phyloP scores from a whole-genome alignment of 2,329 filamentous ascomycete species.

The Lizonia empirigonia region DNA sequence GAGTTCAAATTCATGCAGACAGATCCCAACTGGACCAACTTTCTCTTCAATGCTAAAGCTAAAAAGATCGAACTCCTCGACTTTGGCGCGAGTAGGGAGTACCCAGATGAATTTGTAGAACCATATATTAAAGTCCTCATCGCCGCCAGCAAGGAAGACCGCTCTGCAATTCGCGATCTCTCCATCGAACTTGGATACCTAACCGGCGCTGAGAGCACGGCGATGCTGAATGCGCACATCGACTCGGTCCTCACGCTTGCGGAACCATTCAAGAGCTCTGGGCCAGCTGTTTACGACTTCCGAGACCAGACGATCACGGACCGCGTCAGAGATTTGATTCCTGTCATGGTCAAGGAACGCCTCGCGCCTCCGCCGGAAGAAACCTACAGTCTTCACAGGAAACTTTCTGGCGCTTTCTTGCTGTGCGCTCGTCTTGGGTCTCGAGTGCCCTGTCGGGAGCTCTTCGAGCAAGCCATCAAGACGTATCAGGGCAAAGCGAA shows the following conservation, averaged over 20 bases:
- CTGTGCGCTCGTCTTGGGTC: conserved; percentile 87
- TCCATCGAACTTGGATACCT: conserved; percentile 86
- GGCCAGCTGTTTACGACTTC: conserved; percentile 90
- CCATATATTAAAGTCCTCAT: conserved; percentile 81
- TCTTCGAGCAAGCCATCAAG: conserved; percentile 69
- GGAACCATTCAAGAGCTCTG: conserved; percentile 78
- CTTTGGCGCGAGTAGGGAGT: conserved; percentile 91
- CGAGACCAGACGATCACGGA: conserved; percentile 94
- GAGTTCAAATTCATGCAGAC: conserved; percentile 99
- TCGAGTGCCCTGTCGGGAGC: conserved; percentile 75
- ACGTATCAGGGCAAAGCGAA: conserved; percentile 39
- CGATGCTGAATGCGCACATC: conserved; percentile 92
- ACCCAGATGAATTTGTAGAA: conserved; percentile 76
- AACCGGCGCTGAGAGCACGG: conserved; percentile 82
- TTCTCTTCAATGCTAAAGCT: conserved; percentile 78
- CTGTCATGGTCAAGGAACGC: conserved; percentile 88
- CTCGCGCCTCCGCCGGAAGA: conserved; percentile 93
- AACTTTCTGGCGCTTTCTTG: conserved; percentile 92
- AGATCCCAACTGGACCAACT: conserved; percentile 99
- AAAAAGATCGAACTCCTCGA: conserved; percentile 87
- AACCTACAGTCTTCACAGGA: conserved; percentile 93
- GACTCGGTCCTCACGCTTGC: conserved; percentile 86
- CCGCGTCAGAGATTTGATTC: conserved; percentile 84
- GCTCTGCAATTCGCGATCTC: conserved; percentile 65
- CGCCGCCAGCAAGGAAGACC: conserved; percentile 76